A percentile compares a stretch with the other conserved stretches of the same genome.
Evolutionary conservation across 2,329 filamentous ascomycete species (phyloP).

Genomic region (Sordariomycetes sp.): DNA sequence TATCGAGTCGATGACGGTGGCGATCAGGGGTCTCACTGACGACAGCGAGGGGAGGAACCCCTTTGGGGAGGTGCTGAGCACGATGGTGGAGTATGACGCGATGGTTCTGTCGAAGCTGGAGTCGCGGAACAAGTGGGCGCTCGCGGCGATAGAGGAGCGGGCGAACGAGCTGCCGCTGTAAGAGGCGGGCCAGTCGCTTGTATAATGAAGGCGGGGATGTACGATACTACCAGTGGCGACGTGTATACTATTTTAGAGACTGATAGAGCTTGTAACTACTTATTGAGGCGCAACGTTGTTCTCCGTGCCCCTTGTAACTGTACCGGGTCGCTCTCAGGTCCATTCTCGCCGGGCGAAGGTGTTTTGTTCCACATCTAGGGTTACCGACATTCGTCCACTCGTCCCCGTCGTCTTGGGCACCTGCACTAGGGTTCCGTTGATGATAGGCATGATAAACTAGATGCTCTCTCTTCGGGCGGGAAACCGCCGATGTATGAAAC

Average conservation of each 20-base stretch:
- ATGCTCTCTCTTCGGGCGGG: too few species aligned
- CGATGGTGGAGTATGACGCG: slow-evolving; percentile 5
- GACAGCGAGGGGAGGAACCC: neutral
- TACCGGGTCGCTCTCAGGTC: neutral
- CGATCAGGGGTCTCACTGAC: neutral
- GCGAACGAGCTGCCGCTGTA: neutral
- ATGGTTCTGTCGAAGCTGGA: neutral
- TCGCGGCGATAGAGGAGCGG: neutral
- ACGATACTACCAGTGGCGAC: neutral
- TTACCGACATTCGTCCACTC: too few species aligned
- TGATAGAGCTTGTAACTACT: neutral
- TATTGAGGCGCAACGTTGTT: neutral
- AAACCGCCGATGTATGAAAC: too few species aligned
- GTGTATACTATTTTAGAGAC: neutral
- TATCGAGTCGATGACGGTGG: slow-evolving; percentile 16
- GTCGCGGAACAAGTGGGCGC: neutral
- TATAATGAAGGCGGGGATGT: neutral
- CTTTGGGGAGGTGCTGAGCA: neutral
- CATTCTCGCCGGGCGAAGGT: too few species aligned
- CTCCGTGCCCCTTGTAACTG: neutral
- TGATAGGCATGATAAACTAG: too few species aligned
- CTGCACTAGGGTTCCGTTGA: too few species aligned
- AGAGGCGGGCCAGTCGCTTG: neutral
- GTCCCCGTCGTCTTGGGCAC: too few species aligned
- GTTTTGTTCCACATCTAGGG: too few species aligned